Evolutionary conservation across 352 stramenopile genomes (phyloP), one percentile per base, ranked within the genome.

Genomic region (Pythium oligandrum): DNA sequence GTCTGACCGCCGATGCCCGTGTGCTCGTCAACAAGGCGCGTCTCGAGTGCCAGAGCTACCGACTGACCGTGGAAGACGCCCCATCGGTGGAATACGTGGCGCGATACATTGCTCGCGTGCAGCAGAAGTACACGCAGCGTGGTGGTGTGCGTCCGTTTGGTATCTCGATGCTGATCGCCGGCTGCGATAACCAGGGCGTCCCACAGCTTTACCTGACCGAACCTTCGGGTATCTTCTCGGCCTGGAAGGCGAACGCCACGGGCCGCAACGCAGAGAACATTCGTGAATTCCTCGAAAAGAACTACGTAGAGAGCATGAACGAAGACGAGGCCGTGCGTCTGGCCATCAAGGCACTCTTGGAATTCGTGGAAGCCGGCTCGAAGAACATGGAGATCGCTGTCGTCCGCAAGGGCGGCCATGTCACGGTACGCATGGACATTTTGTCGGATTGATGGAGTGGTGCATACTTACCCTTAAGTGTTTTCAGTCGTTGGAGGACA

Each of bases 351-450:
- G 90, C 95, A 40, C 84, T 99, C 63, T 78, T 99, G 34, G 97
- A 99, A 73, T 93, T 99, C 45, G 97, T 99, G 38, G 96, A 99
- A 61, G 97, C 93, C 46, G 96, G 96, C 58, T 96, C 94, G 53
- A 99, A 99, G 75, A 99, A 98, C 73, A 99, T 99, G 86, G 96
- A 99, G 79, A 92, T 99, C 54, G 96, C 93, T 47, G 85, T 99
- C 38, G 83, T 99, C 36, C 70, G 79, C 68, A 73, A 63, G 33
- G 80, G 77, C 34, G 80, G 81, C 54, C 75, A 86, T 51, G 69
- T 90, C 38, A 64, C 78, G 80, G 81, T 90, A 69, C 55, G n/a
- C 7, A 9, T 34, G 4, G 7, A 31, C 30, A 3, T 55, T 40
- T 36, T 49, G 33, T 40, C 26, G 36, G 37, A 26, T 17, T 53